phyloP scores from a whole-genome alignment of 2,329 filamentous ascomycete genomes.

The Aspergillus uvarum region DNA sequence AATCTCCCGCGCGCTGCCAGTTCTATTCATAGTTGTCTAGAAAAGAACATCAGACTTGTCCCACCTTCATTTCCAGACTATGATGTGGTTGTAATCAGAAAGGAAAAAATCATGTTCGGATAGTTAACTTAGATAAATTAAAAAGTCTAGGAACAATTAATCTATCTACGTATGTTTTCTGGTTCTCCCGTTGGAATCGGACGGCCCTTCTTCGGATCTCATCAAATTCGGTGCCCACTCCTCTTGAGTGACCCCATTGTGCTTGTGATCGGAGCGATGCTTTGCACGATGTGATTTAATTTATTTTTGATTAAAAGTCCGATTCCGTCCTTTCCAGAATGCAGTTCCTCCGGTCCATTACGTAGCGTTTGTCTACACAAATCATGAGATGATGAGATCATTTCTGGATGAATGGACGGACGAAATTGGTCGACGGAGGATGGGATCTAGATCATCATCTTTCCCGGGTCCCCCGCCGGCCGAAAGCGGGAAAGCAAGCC shows the following conservation, averaged over 20 bases:
- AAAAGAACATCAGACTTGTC: too few relatives aligned
- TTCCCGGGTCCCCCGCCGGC: not conserved
- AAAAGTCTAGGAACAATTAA: too few relatives aligned
- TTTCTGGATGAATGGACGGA: too few relatives aligned
- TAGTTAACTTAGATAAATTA: too few relatives aligned
- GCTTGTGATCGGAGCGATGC: not conserved
- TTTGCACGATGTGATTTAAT: not conserved
- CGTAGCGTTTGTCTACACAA: not conserved
- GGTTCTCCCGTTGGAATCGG: too few relatives aligned
- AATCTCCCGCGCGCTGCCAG: too few relatives aligned
- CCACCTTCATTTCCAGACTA: too few relatives aligned
- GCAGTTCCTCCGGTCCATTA: not conserved
- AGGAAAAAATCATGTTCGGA: too few relatives aligned
- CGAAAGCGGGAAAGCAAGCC: not conserved
- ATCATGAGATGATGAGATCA: too few relatives aligned
- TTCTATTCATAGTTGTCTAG: too few relatives aligned
- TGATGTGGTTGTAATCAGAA: too few relatives aligned
- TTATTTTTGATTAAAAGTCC: not conserved
- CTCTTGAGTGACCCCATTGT: not conserved
- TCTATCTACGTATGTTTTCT: too few relatives aligned
- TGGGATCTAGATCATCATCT: not conserved
- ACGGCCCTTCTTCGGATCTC: not conserved
- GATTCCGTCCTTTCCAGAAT: not conserved
- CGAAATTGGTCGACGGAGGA: not conserved
- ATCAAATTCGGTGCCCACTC: not conserved